A percentile compares a stretch with the other conserved stretches of the same genome.
phyloP scores from a whole-genome alignment of 371 early-diverging fungal genomes.

The Lichtheimia ramosa region DNA sequence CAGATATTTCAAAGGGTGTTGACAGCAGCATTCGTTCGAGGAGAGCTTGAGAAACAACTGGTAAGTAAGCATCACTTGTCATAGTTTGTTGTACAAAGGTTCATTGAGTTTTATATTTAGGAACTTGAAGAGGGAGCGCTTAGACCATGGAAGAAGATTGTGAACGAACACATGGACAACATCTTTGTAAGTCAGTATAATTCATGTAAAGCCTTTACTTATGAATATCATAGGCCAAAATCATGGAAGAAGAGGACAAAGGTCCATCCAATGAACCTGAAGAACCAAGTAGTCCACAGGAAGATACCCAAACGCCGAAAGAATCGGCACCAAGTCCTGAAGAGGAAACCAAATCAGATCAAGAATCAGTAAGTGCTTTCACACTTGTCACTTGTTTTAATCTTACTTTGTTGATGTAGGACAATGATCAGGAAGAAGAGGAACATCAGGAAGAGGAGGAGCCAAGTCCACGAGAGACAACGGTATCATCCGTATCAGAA shows the following conservation, averaged over 20 bases:
- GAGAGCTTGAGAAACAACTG: slow-evolving; percentile 7
- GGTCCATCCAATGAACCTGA: not conserved
- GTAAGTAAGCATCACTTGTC: slow-evolving; percentile 7
- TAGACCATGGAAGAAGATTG: slow-evolving; percentile 26
- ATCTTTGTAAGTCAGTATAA: slow-evolving; percentile 11
- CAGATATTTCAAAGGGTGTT: slow-evolving; percentile 1
- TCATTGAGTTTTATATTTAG: slow-evolving; percentile 5
- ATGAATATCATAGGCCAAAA: not conserved
- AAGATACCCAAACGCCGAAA: not conserved
- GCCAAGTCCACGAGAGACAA: not conserved
- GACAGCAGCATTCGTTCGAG: not conserved
- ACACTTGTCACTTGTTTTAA: too few species aligned
- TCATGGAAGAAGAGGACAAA: not conserved
- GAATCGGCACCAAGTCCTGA: not conserved
- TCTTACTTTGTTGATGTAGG: too few species aligned
- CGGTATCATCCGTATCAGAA: not conserved
- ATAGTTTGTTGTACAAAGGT: not conserved
- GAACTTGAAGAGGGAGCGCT: slow-evolving; percentile 21
- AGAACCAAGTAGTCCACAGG: too few species aligned
- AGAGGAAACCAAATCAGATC: not conserved
- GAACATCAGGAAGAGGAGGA: too few species aligned
- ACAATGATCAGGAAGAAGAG: too few species aligned
- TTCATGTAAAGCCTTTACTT: not conserved
- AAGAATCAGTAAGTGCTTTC: too few species aligned
- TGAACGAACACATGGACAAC: slow-evolving; percentile 25